Evolutionary conservation across 495 filamentous ascomycete genomes (phyloP), one percentile per base, ranked within the genome.

Genomic region (Hypoxylon crocopeplum): DNA sequence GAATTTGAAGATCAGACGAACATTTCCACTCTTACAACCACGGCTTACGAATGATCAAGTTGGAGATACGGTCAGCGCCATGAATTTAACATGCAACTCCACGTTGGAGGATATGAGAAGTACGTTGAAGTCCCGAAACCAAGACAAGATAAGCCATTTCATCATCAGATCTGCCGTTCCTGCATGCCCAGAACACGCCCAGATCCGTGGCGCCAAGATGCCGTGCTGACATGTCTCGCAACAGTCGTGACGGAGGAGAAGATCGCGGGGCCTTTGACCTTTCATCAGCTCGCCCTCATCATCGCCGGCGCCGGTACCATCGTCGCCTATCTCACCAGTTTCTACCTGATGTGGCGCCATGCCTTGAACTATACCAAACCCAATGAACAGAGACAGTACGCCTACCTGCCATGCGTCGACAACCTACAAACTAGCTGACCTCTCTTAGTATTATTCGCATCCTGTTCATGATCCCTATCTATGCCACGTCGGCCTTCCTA

Each of bases 381-480:
- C 12, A 77, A 80, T 56, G 88, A 96, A 72, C 92, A 96, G 67
- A 86, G 84, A 72, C 91, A 96, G 84, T 84, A 72, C 45, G 79
- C 75, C 45, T 15, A 37, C 42, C n/a, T 22, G n/a, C 12, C 11
- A 12, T 25, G 4, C 7, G 2, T 10, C 29, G 7, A 50, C 38
- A 17, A 5, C 41, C n/a, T 44, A 22, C 7, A 24, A 24, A 29
- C 30, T 50, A 46, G 39, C 49, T 69, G 51, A 67, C 50, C 45
- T 40, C 13, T 17, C 22, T 15, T 58, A 84, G 79, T 70, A 93
- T 96, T 56, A 92, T 97, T 53, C 90, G 92, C 36, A 94, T 97
- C 54, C 82, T 97, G 3, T 87, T 91, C 65, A 95, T 97, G 91
- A 82, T 96, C 24, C 92, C 92, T 20, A 79, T 96, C 46, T 97